phyloP scores from a whole-genome alignment of 805 yeast species.

The Candida ipomoeae region DNA sequence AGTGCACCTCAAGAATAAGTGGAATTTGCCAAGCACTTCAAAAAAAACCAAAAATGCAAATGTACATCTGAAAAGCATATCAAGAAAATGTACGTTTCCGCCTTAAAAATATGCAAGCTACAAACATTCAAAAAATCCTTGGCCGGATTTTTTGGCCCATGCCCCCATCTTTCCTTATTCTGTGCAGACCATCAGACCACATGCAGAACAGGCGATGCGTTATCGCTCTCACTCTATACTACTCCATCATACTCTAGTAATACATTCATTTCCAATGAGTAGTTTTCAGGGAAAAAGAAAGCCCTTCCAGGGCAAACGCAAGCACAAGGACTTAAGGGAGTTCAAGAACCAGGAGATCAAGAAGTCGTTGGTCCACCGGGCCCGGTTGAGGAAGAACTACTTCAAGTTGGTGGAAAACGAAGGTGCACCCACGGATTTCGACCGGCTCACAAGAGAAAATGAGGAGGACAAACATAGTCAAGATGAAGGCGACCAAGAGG shows the following conservation, averaged over 20 bases:
- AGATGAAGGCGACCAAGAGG: constrained; percentile 2
- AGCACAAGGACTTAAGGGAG: constrained; percentile 35
- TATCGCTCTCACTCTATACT: not conserved
- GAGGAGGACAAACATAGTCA: constrained; percentile 10
- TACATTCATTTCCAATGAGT: not conserved
- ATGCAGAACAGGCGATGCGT: constrained; percentile 4
- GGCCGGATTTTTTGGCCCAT: not conserved
- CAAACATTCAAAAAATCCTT: not conserved
- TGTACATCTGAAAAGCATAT: not conserved
- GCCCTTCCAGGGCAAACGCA: constrained; percentile 24
- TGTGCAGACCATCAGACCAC: not conserved
- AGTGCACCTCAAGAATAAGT: not conserved
- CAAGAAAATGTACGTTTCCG: too few species aligned
- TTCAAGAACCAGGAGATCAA: constrained; percentile 62
- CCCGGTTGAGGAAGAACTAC: constrained; percentile 76
- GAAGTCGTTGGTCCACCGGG: constrained; percentile 70
- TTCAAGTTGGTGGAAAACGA: constrained; percentile 74
- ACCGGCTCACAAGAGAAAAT: constrained; percentile 15
- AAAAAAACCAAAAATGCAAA: not conserved
- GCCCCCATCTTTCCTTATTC: not conserved
- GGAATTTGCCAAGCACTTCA: not conserved
- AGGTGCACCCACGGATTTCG: constrained; percentile 43
- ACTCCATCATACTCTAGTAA: not conserved
- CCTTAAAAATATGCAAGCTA: not conserved
- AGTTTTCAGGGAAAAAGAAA: constrained; percentile 16